Conservation (phyloP, 192 early-diverging fungal genomes). For the Obelidium mucronatum region DNA sequence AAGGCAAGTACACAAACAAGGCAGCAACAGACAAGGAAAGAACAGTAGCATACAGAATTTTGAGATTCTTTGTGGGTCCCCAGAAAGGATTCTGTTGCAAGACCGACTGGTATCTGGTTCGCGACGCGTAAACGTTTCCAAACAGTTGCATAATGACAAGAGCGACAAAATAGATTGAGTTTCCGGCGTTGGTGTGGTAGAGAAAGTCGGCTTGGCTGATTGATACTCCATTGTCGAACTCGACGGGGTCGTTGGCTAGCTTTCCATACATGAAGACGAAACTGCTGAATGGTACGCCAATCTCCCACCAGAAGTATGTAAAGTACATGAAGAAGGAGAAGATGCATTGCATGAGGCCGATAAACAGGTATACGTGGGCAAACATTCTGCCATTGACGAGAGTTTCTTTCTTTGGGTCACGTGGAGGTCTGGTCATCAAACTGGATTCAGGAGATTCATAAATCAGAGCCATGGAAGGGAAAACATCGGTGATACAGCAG, state of each 20-base stretch:
- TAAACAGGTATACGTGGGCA: constrained; percentile 78
- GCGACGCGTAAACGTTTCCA: constrained; percentile 62
- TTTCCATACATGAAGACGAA: constrained; percentile 15
- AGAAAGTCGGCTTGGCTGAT: background rate
- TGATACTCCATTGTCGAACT: background rate
- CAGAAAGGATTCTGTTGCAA: constrained; percentile 70
- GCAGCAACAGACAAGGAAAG: constrained; percentile 46
- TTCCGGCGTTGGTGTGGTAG: background rate
- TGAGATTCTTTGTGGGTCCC: constrained; percentile 62
- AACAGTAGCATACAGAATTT: constrained; percentile 61
- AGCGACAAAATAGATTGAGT: constrained; percentile 32
- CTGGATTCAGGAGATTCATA: constrained; percentile 80
- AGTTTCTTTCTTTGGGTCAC: constrained; percentile 71
- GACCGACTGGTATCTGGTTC: constrained; percentile 65
- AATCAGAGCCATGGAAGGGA: constrained; percentile 73
- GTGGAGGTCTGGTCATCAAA: constrained; percentile 73
- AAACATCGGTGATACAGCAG: constrained; percentile 61
- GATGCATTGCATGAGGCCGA: constrained; percentile 73
- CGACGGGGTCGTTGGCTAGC: background rate
- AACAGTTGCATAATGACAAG: constrained; percentile 30
- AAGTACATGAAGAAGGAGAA: constrained; percentile 59
- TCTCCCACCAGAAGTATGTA: constrained; percentile 1
- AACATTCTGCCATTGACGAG: constrained; percentile 74
- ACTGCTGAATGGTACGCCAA: constrained; percentile 1
- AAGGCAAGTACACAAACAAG: constrained; percentile 58